A percentile compares a stretch with the other conserved stretches of the same genome.
These are phyloP conservation scores for Amyloporia xantha DNA, from an alignment of 768 basidiomycete genomes.

Conservation along the genomic window DNA sequence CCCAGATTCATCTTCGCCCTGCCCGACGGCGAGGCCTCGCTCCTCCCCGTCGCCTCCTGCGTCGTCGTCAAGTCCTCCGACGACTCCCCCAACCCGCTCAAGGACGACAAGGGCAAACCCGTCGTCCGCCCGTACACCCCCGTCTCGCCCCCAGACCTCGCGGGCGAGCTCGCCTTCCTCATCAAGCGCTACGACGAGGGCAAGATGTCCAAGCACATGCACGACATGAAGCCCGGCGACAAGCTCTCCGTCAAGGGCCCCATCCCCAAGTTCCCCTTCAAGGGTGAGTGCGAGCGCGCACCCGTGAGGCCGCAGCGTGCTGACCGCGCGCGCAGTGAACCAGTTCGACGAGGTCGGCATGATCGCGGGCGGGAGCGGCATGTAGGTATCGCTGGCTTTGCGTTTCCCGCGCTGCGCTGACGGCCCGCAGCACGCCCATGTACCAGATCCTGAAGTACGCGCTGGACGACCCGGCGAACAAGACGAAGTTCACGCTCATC, in stretches of 20 bases:
- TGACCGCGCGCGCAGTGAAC: too few species aligned
- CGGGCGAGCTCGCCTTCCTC: constrained; percentile 73
- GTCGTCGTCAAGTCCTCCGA: constrained; percentile 73
- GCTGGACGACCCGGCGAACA: constrained; percentile 67
- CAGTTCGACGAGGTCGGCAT: constrained; percentile 81
- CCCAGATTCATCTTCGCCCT: constrained; percentile 73
- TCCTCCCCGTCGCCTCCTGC: constrained; percentile 74
- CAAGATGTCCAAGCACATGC: constrained; percentile 80
- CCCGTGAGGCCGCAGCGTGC: too few species aligned
- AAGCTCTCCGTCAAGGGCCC: constrained; percentile 87
- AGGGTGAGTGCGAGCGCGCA: constrained; percentile 39
- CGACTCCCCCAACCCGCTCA: constrained; percentile 42
- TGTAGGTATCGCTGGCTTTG: constrained; percentile 40
- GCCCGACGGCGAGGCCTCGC: constrained; percentile 69
- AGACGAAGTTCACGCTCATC: constrained; percentile 89
- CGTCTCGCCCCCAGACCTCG: constrained; percentile 65
- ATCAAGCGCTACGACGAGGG: constrained; percentile 84
- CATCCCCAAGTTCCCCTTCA: constrained; percentile 80
- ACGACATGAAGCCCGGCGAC: constrained; percentile 75
- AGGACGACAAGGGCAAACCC: constrained; percentile 78
- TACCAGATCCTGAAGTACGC: constrained; percentile 79
- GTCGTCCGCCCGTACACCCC: constrained; percentile 93
- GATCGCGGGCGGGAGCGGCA: constrained; percentile 92
- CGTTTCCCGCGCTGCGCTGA: background rate
- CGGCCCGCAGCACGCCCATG: constrained; percentile 57